Evolutionary conservation across 495 filamentous ascomycete species (phyloP).

Genomic region (Aspergillus diversus): DNA sequence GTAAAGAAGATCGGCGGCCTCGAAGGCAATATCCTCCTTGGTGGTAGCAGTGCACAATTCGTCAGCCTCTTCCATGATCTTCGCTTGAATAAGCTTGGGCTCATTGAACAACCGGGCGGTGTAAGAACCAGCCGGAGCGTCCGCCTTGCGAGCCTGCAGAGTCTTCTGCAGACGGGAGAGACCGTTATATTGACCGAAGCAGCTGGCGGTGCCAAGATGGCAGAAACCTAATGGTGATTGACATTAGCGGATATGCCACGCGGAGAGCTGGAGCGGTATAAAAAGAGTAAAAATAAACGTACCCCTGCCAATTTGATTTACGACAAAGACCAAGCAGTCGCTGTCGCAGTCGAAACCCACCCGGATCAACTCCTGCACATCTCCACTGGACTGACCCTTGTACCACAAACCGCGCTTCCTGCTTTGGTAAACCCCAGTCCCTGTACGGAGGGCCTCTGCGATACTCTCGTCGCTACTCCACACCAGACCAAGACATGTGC

Average conservation of each 20-base stretch:
- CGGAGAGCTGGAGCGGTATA: not conserved
- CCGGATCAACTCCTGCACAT: slow-evolving; percentile 84
- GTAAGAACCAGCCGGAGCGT: slow-evolving; percentile 87
- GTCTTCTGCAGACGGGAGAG: slow-evolving; percentile 85
- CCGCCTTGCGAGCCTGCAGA: slow-evolving; percentile 72
- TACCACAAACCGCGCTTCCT: slow-evolving; percentile 94
- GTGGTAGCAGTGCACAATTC: slow-evolving; percentile 86
- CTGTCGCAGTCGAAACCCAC: slow-evolving; percentile 90
- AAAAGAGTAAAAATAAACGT: slow-evolving; percentile 11
- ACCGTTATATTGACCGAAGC: slow-evolving; percentile 84
- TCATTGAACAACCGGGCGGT: slow-evolving; percentile 92
- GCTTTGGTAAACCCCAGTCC: slow-evolving; percentile 93
- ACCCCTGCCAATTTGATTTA: slow-evolving; percentile 83
- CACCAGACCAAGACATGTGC: slow-evolving; percentile 81
- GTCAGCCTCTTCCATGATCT: slow-evolving; percentile 97
- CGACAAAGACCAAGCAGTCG: slow-evolving; percentile 87
- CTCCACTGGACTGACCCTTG: slow-evolving; percentile 92
- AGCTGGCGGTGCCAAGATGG: slow-evolving; percentile 86
- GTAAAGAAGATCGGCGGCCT: slow-evolving; percentile 94
- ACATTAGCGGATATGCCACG: not conserved
- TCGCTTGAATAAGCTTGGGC: slow-evolving; percentile 83
- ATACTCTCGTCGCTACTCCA: slow-evolving; percentile 94
- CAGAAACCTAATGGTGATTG: slow-evolving; percentile 70
- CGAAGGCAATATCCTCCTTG: slow-evolving; percentile 84
- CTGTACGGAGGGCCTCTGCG: slow-evolving; percentile 79